Percentiles rank a stretch among this genome's conserved stretches.
Conservation (phyloP, 148 eudicot genomes). For the Cornus controversa region DNA sequence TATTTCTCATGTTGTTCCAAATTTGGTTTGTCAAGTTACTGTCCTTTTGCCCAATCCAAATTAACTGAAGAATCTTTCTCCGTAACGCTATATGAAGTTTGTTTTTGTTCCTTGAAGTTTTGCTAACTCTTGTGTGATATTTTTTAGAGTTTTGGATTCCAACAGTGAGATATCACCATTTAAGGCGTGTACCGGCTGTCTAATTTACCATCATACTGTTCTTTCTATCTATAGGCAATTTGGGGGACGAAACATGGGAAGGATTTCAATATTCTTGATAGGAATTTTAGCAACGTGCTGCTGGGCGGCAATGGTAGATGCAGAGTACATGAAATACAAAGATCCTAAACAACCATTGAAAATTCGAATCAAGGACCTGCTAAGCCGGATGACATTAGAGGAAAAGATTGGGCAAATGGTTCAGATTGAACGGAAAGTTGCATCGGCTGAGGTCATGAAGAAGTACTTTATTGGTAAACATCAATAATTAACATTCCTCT, state of each 20-base stretch:
- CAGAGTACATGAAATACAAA: conserved; percentile 51
- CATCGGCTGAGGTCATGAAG: conserved; percentile 55
- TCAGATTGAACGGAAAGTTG: conserved; percentile 66
- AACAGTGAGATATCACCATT: background rate
- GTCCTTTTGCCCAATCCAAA: background rate
- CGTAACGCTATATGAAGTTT: background rate
- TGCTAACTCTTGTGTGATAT: too few species aligned
- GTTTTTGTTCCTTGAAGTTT: background rate
- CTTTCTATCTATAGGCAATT: background rate
- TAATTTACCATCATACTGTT: background rate
- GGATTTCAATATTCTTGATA: background rate
- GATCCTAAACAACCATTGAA: conserved; percentile 62
- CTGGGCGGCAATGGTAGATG: conserved; percentile 32
- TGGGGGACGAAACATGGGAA: conserved; percentile 22
- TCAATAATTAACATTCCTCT: background rate
- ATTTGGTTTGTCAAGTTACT: background rate
- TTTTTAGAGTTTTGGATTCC: background rate
- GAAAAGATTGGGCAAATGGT: conserved; percentile 86
- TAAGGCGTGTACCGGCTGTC: background rate
- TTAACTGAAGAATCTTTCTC: background rate
- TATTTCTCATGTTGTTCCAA: background rate
- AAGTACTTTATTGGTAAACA: conserved; percentile 59
- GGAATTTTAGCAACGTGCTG: conserved; percentile 21
- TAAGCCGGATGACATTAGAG: conserved; percentile 58
- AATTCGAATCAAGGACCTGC: conserved; percentile 50